Base-by-base conservation (phyloP, 2,329 filamentous ascomycete genomes). In the Diplodia corticola region DNA sequence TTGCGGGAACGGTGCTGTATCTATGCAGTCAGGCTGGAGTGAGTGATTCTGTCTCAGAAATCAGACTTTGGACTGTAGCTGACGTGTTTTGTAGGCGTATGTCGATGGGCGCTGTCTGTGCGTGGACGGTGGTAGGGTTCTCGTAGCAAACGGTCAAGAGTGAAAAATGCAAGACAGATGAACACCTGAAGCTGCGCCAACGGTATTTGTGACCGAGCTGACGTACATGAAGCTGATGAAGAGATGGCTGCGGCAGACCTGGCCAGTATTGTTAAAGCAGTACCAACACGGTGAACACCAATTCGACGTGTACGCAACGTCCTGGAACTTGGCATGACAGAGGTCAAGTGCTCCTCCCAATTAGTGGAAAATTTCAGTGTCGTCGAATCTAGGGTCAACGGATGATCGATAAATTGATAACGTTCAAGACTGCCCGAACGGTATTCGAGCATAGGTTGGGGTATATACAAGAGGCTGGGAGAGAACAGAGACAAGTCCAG, bases 1-100 rank as follows among this genome's bases (percentile, higher is more conserved):
- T 83, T 69, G 80, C 77, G 2, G 81, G 80, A 0, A 73, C 77
- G 3, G 71, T 82, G 4, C 50, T 83, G 22, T 83, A 79, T 67
- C 72, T 83, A 13, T 64, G 60, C 48, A 64, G 60, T 46, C 30
- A 64, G 7, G 60, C 60, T 4, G 60, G 60, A 5, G 60, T 64
- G 33, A 64, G 60, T 63, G 7, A 9, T 30, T 13, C 12, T 0
- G 17, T 24, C 17, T 40, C 5, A 2, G 3, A 30, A 22, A 15
- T 24, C 17, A 13, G 17, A 24, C 7, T 7, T 5, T 13, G 10
- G 12, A 13, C 4, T 15, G 15, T 7, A 79, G 76, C 68, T 75
- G 76, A 69, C 80, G 80, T 4, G 20, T 63, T 74, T 75, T 73
- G 24, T 55, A 80, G 76, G 71, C 79, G 1, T 80, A 80, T 70